Evolutionary conservation across 768 basidiomycete genomes (phyloP).

Genomic region (Fomitopsis serialis): DNA sequence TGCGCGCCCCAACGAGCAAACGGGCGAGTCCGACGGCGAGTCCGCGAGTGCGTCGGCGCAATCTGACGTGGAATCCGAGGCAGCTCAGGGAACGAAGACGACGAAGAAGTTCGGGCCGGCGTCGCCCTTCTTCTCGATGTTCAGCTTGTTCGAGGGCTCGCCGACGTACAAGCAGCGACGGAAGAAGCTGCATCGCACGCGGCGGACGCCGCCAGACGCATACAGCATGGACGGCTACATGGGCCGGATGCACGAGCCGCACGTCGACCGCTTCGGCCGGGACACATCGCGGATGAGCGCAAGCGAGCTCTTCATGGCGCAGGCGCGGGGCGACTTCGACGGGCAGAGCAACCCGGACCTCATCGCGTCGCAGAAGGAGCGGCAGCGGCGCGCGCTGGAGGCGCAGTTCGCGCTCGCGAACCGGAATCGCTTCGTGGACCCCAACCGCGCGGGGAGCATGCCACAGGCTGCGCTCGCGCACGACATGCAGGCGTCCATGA

Average conservation of each 20-base stretch:
- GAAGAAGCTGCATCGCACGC: slow-evolving; percentile 57
- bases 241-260: slow-evolving; percentile 20
- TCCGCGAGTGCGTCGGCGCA: slow-evolving; percentile 10
- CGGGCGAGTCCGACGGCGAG: slow-evolving; percentile 5
- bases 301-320: slow-evolving; percentile 63
- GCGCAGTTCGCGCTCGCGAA: slow-evolving; percentile 2
- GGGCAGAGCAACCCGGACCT: slow-evolving; percentile 22
- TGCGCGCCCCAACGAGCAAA: slow-evolving; percentile 26
- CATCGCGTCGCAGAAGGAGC: slow-evolving; percentile 24
- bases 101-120: slow-evolving; percentile 20
- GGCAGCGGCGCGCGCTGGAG: slow-evolving; percentile 25
- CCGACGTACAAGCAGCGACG: slow-evolving; percentile 87
- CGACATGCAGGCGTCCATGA: not conserved
- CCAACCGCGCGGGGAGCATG: slow-evolving; percentile 4
- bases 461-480: not conserved
- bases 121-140: slow-evolving; percentile 53
- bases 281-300: slow-evolving; percentile 38
- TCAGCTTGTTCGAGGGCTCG: slow-evolving; percentile 79
- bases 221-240: slow-evolving; percentile 1
- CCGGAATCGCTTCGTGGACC: slow-evolving; percentile 8
- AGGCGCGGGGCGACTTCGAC: slow-evolving; percentile 52
- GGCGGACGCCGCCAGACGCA: not conserved
- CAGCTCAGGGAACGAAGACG: slow-evolving; percentile 2
- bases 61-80: slow-evolving; percentile 16
- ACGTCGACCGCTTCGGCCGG: slow-evolving; percentile 26